Base-by-base conservation (phyloP, 805 yeast species). In the Saccharomycopsis babjevae region DNA sequence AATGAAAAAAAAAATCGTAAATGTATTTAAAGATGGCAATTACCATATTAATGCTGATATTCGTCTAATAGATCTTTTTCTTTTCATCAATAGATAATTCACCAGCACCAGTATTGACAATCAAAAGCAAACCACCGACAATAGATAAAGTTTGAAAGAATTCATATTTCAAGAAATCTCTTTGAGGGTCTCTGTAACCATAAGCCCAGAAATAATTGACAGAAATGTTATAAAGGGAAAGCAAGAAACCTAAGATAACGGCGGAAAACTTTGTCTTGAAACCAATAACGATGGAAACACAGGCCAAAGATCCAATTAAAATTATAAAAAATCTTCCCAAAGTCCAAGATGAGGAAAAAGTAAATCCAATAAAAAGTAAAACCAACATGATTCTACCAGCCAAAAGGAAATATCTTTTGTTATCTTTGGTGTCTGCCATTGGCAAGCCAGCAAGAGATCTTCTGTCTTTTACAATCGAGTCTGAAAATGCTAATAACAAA, bases 21-120 rank as follows among this genome's bases (percentile, higher is more conserved):
- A 34, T 34, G 38, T 34, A 34, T 34, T 34, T 34, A 34, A 2
- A 34, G 10, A 13, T 28, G 38, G 2, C 10, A 34, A 7, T 34
- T 34, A 34, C 15, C 38, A 34, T 34, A 34, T 4, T 10, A 2
- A 8, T 36, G 16, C 2, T 36, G 40, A 50, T 46, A n/a, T 3
- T 22, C 39, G 28, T 43, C 72, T 75, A 90, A 72, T 88, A 89
- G 62, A 89, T 85, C 79, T 93, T 93, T 79, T 93, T 92, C 86
- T 94, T 93, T 73, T 91, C 97, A 70, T 93, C 99, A 62, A 93
- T 76, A 32, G 96, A 88, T 66, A 93, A 79, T 68, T 88, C 92
- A 57, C 99, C 99, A 36, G 98, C 98, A 64, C 99, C 99, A 3
- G 97, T 89, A 75, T 88, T 90, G 62, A 89, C 97, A 64, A 94